These are phyloP conservation scores for Myxozyma neotropica DNA, from an alignment of 805 yeast genomes.

Conservation along the genomic window DNA sequence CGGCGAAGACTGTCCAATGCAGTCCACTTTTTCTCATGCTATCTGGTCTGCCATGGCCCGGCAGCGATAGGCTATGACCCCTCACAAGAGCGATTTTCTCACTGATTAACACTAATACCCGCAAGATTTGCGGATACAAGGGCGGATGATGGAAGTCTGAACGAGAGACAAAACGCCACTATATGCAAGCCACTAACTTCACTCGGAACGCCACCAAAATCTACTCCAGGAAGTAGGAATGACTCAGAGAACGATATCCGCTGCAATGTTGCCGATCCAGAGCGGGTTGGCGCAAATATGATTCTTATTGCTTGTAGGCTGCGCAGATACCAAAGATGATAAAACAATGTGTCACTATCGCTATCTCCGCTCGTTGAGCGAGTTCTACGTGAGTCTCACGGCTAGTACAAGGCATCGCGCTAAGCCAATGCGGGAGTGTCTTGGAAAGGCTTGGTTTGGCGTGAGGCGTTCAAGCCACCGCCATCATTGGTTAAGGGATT, in stretches of 20 bases:
- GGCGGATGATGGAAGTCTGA: background rate
- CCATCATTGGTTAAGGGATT: background rate
- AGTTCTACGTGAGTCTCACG: background rate
- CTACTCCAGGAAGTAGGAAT: background rate
- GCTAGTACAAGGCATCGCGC: conserved; percentile 5
- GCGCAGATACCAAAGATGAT: too few relatives aligned
- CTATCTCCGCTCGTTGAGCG: too few relatives aligned
- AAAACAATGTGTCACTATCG: too few relatives aligned
- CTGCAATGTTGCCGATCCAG: too few relatives aligned
- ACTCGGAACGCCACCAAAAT: background rate
- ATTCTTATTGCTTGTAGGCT: too few relatives aligned
- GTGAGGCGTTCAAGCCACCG: conserved; percentile 2
- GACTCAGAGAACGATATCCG: background rate
- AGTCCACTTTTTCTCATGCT: too few relatives aligned
- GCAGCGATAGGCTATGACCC: background rate
- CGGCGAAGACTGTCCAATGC: too few relatives aligned
- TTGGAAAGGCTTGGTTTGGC: background rate
- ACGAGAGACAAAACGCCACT: background rate
- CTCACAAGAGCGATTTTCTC: background rate
- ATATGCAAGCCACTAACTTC: background rate
- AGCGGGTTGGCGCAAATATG: too few relatives aligned
- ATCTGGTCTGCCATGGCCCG: background rate
- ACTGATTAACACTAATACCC: background rate
- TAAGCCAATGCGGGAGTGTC: background rate
- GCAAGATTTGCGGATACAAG: background rate